phyloP scores from a whole-genome alignment of 306 rosid species.

The Vigna angularis region DNA sequence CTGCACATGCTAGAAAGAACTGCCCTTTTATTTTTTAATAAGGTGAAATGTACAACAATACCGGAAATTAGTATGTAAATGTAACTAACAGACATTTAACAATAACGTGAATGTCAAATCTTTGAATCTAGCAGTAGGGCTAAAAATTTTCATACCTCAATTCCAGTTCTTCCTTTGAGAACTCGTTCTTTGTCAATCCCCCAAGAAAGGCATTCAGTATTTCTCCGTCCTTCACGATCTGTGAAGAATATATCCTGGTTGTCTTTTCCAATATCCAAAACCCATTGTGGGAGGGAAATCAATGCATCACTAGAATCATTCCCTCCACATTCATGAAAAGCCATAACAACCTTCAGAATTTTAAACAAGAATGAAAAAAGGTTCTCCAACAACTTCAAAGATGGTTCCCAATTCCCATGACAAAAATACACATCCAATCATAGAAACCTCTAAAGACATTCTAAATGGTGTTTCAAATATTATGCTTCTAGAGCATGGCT shows the following conservation, averaged over 20 bases:
- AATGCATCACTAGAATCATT: slow-evolving; percentile 68
- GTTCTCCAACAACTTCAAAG: slow-evolving; percentile 42
- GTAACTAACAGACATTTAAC: slow-evolving; percentile 24
- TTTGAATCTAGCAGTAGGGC: slow-evolving; percentile 23
- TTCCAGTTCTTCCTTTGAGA: slow-evolving; percentile 93
- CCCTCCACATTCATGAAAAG: slow-evolving; percentile 89
- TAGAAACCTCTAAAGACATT: slow-evolving; percentile 12
- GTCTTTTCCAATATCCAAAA: slow-evolving; percentile 87
- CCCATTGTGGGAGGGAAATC: slow-evolving; percentile 92
- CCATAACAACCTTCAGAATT: slow-evolving; percentile 88
- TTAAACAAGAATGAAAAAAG: slow-evolving; percentile 46
- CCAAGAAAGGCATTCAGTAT: slow-evolving; percentile 91
- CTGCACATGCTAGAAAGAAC: not conserved
- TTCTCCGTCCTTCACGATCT: slow-evolving; percentile 96
- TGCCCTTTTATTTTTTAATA: not conserved
- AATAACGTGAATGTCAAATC: slow-evolving; percentile 1
- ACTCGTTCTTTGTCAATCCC: slow-evolving; percentile 94
- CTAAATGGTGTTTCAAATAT: slow-evolving; percentile 36
- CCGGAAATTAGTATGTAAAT: slow-evolving; percentile 21
- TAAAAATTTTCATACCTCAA: slow-evolving; percentile 69
- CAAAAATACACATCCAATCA: slow-evolving; percentile 32
- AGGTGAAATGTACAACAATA: slow-evolving; percentile 22
- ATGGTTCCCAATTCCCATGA: slow-evolving; percentile 34
- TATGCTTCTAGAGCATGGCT: slow-evolving; percentile 20
- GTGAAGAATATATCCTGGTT: slow-evolving; percentile 93